phyloP scores from a whole-genome alignment of 2,329 filamentous ascomycete species.

The Eurotiales sp. region DNA sequence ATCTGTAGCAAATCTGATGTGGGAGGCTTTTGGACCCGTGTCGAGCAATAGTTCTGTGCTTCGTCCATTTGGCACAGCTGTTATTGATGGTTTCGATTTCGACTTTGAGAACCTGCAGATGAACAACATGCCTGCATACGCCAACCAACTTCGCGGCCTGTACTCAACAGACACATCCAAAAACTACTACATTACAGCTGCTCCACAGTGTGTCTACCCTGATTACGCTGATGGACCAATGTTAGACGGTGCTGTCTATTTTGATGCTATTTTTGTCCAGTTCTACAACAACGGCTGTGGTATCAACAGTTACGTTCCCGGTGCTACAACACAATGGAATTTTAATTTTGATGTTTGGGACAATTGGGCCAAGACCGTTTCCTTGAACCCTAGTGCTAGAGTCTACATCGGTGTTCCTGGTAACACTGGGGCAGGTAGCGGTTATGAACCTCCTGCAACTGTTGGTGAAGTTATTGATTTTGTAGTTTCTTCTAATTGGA shows the following conservation, averaged over 20 bases:
- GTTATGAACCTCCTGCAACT: too few species aligned
- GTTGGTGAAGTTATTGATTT: too few species aligned
- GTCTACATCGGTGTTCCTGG: constrained; percentile 60
- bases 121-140: constrained; percentile 60
- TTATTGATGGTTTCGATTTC: constrained; percentile 72
- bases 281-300: constrained; percentile 70
- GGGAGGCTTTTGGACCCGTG: constrained; percentile 65
- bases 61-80: constrained; percentile 63
- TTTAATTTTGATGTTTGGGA: constrained; percentile 65
- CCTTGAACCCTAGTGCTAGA: constrained; percentile 58
- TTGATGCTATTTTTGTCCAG: constrained; percentile 62
- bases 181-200: constrained; percentile 58
- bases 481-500: too few species aligned
- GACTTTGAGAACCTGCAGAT: constrained; percentile 62
- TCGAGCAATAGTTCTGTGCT: constrained; percentile 45
- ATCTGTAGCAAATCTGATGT: constrained; percentile 58
- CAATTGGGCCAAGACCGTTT: constrained; percentile 57
- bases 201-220: constrained; percentile 66
- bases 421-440: too few species aligned
- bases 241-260: constrained; percentile 51
- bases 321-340: constrained; percentile 44
- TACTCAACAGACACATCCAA: constrained; percentile 53
- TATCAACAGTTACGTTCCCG: constrained; percentile 48
- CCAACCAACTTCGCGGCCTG: constrained; percentile 51
- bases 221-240: constrained; percentile 57